A percentile compares a stretch with the other conserved stretches of the same genome.
Conservation (phyloP, 495 filamentous ascomycete species). For the Tuber magnatum region DNA sequence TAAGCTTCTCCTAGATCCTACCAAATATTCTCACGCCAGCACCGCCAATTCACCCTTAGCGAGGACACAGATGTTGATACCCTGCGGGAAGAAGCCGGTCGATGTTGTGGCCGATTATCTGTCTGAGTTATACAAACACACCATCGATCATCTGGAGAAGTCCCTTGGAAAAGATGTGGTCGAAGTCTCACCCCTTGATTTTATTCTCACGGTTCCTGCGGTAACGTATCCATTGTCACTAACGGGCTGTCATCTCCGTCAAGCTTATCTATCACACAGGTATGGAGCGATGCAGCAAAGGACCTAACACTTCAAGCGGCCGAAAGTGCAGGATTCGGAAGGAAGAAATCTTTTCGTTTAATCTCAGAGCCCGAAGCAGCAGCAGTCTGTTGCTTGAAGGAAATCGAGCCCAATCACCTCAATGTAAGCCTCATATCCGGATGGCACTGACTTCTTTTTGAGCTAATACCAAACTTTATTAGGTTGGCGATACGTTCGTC, state of each 20-base stretch:
- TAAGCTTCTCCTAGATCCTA: slow-evolving; percentile 44
- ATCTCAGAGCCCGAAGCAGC: slow-evolving; percentile 53
- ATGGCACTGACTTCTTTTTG: not conserved
- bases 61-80: slow-evolving; percentile 22
- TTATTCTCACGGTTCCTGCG: slow-evolving; percentile 51
- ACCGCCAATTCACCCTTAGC: slow-evolving; percentile 13
- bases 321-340: slow-evolving; percentile 49
- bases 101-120: slow-evolving; percentile 46
- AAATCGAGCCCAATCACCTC: slow-evolving; percentile 20
- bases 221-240: slow-evolving; percentile 5
- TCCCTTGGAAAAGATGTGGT: slow-evolving; percentile 42
- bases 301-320: slow-evolving; percentile 47
- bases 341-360: slow-evolving; percentile 45
- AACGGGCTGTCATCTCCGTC: not conserved
- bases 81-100: slow-evolving; percentile 35
- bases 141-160: slow-evolving; percentile 41
- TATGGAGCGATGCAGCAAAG: slow-evolving; percentile 52
- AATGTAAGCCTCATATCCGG: slow-evolving; percentile 4
- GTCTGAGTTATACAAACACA: slow-evolving; percentile 44
- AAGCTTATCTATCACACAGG: slow-evolving; percentile 10
- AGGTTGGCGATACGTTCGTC: slow-evolving; percentile 61
- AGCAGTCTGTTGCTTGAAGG: slow-evolving; percentile 27
- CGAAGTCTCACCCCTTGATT: slow-evolving; percentile 41
- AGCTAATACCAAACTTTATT: not conserved
- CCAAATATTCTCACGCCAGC: slow-evolving; percentile 25